Evolutionary conservation across 768 basidiomycete genomes (phyloP).

Genomic region (Galerina marginata): DNA sequence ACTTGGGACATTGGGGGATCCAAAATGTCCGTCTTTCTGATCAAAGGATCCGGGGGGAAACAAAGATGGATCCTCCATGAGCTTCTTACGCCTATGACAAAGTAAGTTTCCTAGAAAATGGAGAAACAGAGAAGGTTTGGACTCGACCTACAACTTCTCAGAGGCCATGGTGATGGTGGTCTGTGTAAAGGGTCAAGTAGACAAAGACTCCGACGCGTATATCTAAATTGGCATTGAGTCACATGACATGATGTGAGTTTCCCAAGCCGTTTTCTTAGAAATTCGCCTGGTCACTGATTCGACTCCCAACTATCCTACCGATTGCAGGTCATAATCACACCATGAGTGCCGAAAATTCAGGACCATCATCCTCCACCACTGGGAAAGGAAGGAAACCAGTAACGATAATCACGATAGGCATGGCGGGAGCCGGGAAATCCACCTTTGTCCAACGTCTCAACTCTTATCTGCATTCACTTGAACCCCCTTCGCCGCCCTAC

Average conservation of each 20-base stretch:
- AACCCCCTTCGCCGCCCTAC: slow-evolving; percentile 80
- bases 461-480: slow-evolving; percentile 79
- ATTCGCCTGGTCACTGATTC: no score
- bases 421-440: slow-evolving; percentile 98
- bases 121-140: neutral
- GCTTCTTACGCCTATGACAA: slow-evolving; percentile 22
- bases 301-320: neutral
- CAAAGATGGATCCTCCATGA: slow-evolving; percentile 24
- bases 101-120: neutral
- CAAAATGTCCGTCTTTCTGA: slow-evolving; percentile 27
- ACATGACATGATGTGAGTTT: no score
- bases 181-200: no score
- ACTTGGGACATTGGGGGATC: slow-evolving; percentile 24
- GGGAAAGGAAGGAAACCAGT: slow-evolving; percentile 63
- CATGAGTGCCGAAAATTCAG: slow-evolving; percentile 4
- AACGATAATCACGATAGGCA: slow-evolving; percentile 90
- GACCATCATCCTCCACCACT: slow-evolving; percentile 11
- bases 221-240: no score
- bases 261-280: no score
- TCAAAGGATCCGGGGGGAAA: slow-evolving; percentile 23
- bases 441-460: slow-evolving; percentile 96
- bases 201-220: no score
- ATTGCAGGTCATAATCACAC: neutral
- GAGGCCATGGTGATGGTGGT: slow-evolving; percentile 16
- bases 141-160: slow-evolving; percentile 29